phyloP scores from a whole-genome alignment of 176 grass and related monocot species.

The Otatea glauca region DNA sequence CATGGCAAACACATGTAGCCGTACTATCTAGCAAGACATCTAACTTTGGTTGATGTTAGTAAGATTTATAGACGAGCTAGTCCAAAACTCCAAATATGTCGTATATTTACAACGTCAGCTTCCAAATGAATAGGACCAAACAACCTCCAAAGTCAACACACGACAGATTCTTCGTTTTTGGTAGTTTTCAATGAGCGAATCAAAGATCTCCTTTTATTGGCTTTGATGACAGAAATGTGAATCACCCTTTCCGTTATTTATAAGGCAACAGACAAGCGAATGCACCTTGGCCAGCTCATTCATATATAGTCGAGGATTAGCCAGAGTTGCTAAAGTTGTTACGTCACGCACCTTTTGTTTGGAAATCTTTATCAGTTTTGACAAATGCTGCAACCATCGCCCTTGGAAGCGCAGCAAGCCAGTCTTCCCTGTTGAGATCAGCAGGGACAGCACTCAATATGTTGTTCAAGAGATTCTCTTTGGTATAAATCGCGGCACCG shows the following conservation, averaged over 20 bases:
- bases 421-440: constrained; percentile 88
- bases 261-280: not conserved
- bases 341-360: constrained; percentile 63
- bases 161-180: constrained; percentile 35
- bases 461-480: constrained; percentile 95
- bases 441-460: constrained; percentile 74
- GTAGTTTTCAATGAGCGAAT: not conserved
- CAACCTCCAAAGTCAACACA: constrained; percentile 10
- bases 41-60: constrained; percentile 1
- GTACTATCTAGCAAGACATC: not conserved
- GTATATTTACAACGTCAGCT: not conserved
- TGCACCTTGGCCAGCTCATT: not conserved
- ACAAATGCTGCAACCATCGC: constrained; percentile 91
- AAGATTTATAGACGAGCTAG: not conserved
- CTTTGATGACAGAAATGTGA: not conserved
- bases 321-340: not conserved
- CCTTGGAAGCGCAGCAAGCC: constrained; percentile 87
- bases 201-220: constrained; percentile 6
- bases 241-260: not conserved
- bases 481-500: constrained; percentile 80
- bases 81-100: not conserved
- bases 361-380: constrained; percentile 97
- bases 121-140: not conserved
- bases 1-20: not conserved
- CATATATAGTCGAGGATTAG: not conserved